Evolutionary conservation across 495 filamentous ascomycete species (phyloP).

Genomic region (Talaromyces stipitatus): DNA sequence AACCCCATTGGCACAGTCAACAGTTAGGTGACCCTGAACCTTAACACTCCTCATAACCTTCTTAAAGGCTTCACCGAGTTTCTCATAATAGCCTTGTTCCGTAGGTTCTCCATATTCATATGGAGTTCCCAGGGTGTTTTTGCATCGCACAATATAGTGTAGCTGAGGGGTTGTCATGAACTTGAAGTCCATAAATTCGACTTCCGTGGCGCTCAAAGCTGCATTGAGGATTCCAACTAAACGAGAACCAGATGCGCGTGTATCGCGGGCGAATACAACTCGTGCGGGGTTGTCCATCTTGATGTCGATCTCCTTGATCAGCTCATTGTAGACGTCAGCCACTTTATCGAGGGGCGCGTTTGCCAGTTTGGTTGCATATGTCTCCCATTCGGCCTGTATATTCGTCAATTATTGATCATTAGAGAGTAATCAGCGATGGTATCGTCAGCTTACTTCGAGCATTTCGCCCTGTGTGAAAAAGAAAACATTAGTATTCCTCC

Average conservation of each 20-base stretch:
- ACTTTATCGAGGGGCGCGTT: slow-evolving; percentile 73
- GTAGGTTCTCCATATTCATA: slow-evolving; percentile 80
- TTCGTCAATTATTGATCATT: background rate
- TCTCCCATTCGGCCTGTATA: slow-evolving; percentile 75
- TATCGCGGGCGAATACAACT: slow-evolving; percentile 88
- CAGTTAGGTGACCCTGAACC: slow-evolving; percentile 62
- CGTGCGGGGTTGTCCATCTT: slow-evolving; percentile 61
- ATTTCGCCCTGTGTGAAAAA: slow-evolving; percentile 65
- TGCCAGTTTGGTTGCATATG: slow-evolving; percentile 75
- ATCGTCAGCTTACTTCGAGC: slow-evolving; percentile 58
- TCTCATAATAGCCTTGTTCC: slow-evolving; percentile 91
- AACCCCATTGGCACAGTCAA: slow-evolving; percentile 96
- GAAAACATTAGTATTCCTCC: slow-evolving; percentile 5
- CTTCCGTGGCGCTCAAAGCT: slow-evolving; percentile 65
- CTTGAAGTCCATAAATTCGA: slow-evolving; percentile 72
- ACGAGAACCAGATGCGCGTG: slow-evolving; percentile 78
- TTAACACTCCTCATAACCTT: slow-evolving; percentile 69
- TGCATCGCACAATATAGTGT: slow-evolving; percentile 90
- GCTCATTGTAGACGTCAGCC: slow-evolving; percentile 62
- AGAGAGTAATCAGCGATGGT: background rate
- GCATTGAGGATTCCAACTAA: slow-evolving; percentile 71
- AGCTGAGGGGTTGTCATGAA: slow-evolving; percentile 91
- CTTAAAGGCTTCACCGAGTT: slow-evolving; percentile 73
- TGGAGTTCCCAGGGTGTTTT: slow-evolving; percentile 79
- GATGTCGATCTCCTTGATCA: slow-evolving; percentile 66